phyloP scores from a whole-genome alignment of 2,329 filamentous ascomycete species.

The Pleoardoris graminearum region DNA sequence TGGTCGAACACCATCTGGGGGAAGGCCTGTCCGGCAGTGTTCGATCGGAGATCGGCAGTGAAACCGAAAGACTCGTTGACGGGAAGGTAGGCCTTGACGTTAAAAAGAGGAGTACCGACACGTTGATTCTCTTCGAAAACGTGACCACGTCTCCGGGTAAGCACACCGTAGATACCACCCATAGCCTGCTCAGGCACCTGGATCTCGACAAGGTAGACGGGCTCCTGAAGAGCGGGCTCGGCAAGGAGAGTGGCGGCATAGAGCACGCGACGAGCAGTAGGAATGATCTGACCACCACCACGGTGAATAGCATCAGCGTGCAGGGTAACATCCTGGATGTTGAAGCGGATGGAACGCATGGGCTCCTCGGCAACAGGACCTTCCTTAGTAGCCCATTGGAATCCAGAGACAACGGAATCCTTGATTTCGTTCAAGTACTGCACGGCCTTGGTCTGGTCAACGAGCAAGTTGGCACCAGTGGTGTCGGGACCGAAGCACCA shows the following conservation, averaged over 20 bases:
- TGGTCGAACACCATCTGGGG: slow-evolving; percentile 98
- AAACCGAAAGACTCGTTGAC: slow-evolving; percentile 99
- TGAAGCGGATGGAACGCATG: slow-evolving; percentile 96
- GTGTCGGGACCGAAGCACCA: slow-evolving; percentile 99
- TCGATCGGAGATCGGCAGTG: slow-evolving; percentile 92
- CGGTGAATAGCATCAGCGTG: slow-evolving; percentile 99
- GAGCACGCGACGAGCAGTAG: slow-evolving; percentile 94
- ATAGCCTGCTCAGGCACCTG: slow-evolving; percentile 98
- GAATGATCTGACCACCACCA: slow-evolving; percentile 99
- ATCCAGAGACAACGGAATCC: slow-evolving; percentile 98
- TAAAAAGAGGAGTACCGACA: slow-evolving; percentile 98
- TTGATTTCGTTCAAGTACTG: slow-evolving; percentile 99
- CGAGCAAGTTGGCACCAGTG: slow-evolving; percentile 94
- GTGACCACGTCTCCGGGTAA: slow-evolving; percentile 97
- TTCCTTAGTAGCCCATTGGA: slow-evolving; percentile 99
- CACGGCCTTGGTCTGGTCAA: slow-evolving; percentile 99
- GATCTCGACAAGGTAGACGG: slow-evolving; percentile 98
- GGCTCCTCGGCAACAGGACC: slow-evolving; percentile 98
- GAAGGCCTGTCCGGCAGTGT: slow-evolving; percentile 97
- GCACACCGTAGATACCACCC: slow-evolving; percentile 99
- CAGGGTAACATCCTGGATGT: slow-evolving; percentile 98
- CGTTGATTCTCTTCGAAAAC: slow-evolving; percentile 99
- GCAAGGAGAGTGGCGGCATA: slow-evolving; percentile 92
- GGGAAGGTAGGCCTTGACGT: slow-evolving; percentile 95
- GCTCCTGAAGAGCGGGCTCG: slow-evolving; percentile 89